These are phyloP conservation scores for Picea abies DNA, from an alignment of 83 land plant genomes.

Conservation along the genomic window DNA sequence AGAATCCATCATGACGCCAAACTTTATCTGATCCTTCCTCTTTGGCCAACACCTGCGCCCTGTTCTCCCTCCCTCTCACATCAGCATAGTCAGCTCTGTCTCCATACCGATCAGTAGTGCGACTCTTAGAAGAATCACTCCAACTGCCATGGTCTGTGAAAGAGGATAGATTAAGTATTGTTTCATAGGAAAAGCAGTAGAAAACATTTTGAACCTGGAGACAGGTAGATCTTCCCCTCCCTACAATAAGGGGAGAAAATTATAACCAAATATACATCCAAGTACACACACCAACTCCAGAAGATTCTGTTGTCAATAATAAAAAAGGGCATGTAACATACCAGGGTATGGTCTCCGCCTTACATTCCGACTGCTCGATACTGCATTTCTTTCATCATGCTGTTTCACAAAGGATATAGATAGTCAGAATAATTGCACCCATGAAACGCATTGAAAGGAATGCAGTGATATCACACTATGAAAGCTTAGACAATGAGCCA, in stretches of 20 bases:
- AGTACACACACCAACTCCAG: too few species aligned
- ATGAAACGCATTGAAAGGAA: neutral
- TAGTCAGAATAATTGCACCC: neutral
- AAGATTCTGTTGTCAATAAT: neutral
- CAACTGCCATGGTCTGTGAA: slow-evolving; percentile 51
- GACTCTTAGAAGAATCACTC: slow-evolving; percentile 39
- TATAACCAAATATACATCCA: too few species aligned
- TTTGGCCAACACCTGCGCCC: slow-evolving; percentile 11
- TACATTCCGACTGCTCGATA: neutral
- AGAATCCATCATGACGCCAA: slow-evolving; percentile 64
- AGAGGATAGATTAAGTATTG: neutral
- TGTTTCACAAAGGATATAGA: slow-evolving; percentile 7
- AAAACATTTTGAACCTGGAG: neutral
- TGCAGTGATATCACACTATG: neutral
- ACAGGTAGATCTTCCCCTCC: neutral
- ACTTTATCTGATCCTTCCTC: slow-evolving; percentile 17
- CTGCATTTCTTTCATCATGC: slow-evolving; percentile 6
- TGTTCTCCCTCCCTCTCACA: slow-evolving; percentile 27
- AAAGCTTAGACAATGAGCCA: neutral
- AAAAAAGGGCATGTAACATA: neutral
- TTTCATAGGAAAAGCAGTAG: neutral
- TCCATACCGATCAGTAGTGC: slow-evolving; percentile 12
- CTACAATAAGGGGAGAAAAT: neutral
- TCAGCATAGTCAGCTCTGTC: slow-evolving; percentile 18
- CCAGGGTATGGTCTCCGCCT: slow-evolving; percentile 9